Conservation (phyloP, 306 rosid genomes). For the Citrullus mucosospermus region DNA sequence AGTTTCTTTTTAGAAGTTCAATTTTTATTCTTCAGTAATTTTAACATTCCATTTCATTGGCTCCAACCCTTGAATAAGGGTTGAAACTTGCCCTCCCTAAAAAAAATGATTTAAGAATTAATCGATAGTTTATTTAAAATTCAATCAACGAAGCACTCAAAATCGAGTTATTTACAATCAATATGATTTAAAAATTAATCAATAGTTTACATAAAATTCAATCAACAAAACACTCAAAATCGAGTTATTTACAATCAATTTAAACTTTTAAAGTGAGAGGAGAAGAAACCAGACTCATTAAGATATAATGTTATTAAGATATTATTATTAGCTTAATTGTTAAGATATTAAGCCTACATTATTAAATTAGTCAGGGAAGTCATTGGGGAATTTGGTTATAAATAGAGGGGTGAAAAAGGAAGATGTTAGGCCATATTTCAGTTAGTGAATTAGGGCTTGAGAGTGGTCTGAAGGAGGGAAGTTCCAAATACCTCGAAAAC, state of each 20-base stretch:
- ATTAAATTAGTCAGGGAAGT: no score
- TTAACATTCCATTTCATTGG: neutral
- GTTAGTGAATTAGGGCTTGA: no score
- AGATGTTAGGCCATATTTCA: no score
- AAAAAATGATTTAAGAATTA: no score
- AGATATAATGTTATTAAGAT: no score
- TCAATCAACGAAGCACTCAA: neutral
- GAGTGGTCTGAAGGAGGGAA: no score
- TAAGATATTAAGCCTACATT: no score
- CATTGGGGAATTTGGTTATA: no score
- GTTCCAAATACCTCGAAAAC: no score
- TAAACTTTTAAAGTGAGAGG: neutral
- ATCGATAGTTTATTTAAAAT: neutral
- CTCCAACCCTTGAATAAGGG: neutral
- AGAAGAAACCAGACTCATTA: neutral
- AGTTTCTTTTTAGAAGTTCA: neutral
- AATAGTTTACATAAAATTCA: no score
- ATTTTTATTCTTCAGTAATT: neutral
- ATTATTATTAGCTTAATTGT: no score
- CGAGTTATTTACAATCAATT: neutral
- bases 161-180: neutral
- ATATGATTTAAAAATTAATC: neutral
- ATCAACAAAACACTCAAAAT: neutral
- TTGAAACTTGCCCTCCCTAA: neutral
- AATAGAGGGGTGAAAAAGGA: no score